These are phyloP conservation scores for Emergomyces orientalis DNA, from an alignment of 2,329 filamentous ascomycete genomes.

Conservation along the genomic window DNA sequence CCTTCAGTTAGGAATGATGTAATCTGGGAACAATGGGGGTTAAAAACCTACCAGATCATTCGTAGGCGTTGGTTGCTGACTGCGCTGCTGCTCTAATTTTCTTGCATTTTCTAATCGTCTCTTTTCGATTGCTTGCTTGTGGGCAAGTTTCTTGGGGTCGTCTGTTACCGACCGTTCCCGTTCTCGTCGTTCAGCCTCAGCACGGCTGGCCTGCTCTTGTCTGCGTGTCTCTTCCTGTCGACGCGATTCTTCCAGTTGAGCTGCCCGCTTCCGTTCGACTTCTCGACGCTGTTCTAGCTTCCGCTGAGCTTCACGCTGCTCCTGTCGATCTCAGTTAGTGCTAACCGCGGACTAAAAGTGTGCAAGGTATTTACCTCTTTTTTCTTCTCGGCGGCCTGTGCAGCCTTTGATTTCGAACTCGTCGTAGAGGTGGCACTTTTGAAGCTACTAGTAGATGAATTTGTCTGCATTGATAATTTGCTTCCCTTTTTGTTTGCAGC, in stretches of 20 bases:
- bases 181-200: conserved; percentile 44
- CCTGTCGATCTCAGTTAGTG: conserved; percentile 32
- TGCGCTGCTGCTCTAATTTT: conserved; percentile 38
- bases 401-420: conserved; percentile 57
- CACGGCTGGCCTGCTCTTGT: conserved; percentile 52
- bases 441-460: conserved; percentile 47
- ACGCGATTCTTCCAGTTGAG: conserved; percentile 51
- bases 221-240: conserved; percentile 38
- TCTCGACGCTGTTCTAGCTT: conserved; percentile 76
- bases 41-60: conserved; percentile 30
- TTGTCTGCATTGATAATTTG: conserved; percentile 52
- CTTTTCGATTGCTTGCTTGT: conserved; percentile 51
- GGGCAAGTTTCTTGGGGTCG: conserved; percentile 57
- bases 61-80: conserved; percentile 27
- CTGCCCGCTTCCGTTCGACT: conserved; percentile 64
- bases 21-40: background rate
- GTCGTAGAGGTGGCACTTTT: conserved; percentile 56
- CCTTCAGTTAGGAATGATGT: background rate
- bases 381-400: conserved; percentile 68
- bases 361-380: conserved; percentile 48
- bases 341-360: conserved; percentile 7
- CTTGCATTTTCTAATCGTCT: conserved; percentile 40
- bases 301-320: conserved; percentile 68
- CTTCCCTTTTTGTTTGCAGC: conserved; percentile 55
- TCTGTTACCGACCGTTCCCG: conserved; percentile 41